Conservation (phyloP, 768 basidiomycete genomes). For the Tephrocybe sp. region DNA sequence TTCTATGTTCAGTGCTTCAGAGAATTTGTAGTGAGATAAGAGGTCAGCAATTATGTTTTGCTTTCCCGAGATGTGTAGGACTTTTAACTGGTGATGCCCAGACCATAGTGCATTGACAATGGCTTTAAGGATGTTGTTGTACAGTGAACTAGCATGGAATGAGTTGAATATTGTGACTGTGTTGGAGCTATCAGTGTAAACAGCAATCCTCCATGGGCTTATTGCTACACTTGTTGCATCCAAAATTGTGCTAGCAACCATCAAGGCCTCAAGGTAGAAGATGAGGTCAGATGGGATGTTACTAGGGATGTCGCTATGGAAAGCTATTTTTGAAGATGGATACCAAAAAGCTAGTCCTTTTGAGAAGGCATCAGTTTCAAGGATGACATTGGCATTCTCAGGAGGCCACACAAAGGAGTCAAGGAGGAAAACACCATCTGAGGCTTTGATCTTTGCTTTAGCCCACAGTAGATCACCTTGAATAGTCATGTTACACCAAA, state of each 20-base stretch:
- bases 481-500: conserved; percentile 27
- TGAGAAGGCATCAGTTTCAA: conserved; percentile 23
- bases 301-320: conserved; percentile 7
- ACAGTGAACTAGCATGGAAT: neutral
- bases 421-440: conserved; percentile 23
- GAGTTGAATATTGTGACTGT: conserved; percentile 23
- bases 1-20: neutral
- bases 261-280: conserved; percentile 26
- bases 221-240: neutral
- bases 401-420: conserved; percentile 18
- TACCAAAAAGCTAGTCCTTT: conserved; percentile 24
- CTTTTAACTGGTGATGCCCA: neutral
- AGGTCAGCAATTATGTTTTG: conserved; percentile 20
- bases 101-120: conserved; percentile 19
- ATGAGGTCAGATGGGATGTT: conserved; percentile 10
- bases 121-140: conserved; percentile 19
- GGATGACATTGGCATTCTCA: conserved; percentile 10
- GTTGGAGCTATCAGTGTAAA: conserved; percentile 30
- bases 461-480: conserved; percentile 28
- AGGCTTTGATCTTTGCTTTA: conserved; percentile 16
- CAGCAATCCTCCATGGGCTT: conserved; percentile 3
- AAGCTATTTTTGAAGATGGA: conserved; percentile 7
- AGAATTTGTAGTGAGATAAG: conserved; percentile 13
- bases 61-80: conserved; percentile 16
- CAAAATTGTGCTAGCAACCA: conserved; percentile 15